Percentiles rank a stretch among this genome's conserved stretches.
These are phyloP conservation scores for Dactylella cylindrospora DNA, from an alignment of 2,329 filamentous ascomycete species.

Conservation along the genomic window DNA sequence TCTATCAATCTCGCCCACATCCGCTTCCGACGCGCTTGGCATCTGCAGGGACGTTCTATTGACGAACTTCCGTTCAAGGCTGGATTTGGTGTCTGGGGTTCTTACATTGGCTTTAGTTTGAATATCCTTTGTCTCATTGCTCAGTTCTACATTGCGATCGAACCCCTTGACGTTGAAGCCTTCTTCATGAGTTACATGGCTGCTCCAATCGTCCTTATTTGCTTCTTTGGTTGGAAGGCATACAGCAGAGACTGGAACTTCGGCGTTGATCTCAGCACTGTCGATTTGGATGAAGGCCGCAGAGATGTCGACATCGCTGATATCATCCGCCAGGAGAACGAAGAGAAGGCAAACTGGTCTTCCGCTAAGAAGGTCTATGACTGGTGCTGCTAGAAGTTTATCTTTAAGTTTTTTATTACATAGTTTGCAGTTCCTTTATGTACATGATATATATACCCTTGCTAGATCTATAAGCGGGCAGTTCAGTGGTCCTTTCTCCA, in stretches of 20 bases:
- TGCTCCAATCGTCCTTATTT: slow-evolving; percentile 59
- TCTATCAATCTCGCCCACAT: slow-evolving; percentile 68
- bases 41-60: slow-evolving; percentile 60
- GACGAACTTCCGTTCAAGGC: slow-evolving; percentile 67
- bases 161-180: slow-evolving; percentile 51
- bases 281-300: slow-evolving; percentile 68
- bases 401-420: background rate
- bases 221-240: slow-evolving; percentile 61
- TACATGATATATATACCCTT: too few relatives aligned
- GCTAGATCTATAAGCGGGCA: too few relatives aligned
- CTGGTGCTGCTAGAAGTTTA: slow-evolving; percentile 28
- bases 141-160: slow-evolving; percentile 54
- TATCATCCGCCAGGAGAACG: slow-evolving; percentile 33
- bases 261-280: slow-evolving; percentile 56
- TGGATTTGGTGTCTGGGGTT: slow-evolving; percentile 64
- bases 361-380: slow-evolving; percentile 22
- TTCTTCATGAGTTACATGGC: slow-evolving; percentile 62
- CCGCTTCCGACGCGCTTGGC: slow-evolving; percentile 66
- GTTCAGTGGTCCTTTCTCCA: too few relatives aligned
- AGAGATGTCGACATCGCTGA: slow-evolving; percentile 38
- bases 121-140: slow-evolving; percentile 60
- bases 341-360: slow-evolving; percentile 41
- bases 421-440: too few relatives aligned
- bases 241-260: slow-evolving; percentile 68
- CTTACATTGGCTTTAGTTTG: slow-evolving; percentile 63